Conservation (phyloP, 2,329 filamentous ascomycete genomes). For the Catunica adiposa region DNA sequence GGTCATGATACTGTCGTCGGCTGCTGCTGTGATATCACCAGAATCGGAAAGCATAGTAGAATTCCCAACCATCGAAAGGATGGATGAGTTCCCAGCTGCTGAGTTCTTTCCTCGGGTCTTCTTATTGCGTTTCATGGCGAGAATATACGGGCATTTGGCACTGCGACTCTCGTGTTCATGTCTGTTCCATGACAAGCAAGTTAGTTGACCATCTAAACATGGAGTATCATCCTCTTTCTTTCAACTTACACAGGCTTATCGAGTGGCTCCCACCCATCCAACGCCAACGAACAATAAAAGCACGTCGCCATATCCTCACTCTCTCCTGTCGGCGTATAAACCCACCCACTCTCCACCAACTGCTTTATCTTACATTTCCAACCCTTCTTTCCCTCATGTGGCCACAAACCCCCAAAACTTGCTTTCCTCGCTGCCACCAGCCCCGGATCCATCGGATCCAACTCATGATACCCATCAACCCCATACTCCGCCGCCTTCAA, state of each 20-base stretch:
- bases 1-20: conserved; percentile 44
- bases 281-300: conserved; percentile 71
- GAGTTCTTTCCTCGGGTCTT: conserved; percentile 35
- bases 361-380: conserved; percentile 85
- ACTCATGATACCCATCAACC: conserved; percentile 43
- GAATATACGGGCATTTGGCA: conserved; percentile 69
- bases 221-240: background rate
- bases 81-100: conserved; percentile 47
- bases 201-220: background rate
- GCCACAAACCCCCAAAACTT: conserved; percentile 77
- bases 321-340: conserved; percentile 69
- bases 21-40: conserved; percentile 25
- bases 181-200: conserved; percentile 31
- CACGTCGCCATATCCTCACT: conserved; percentile 84
- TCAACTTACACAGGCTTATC: conserved; percentile 67
- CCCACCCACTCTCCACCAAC: conserved; percentile 88
- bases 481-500: conserved; percentile 46
- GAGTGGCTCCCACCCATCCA: conserved; percentile 87
- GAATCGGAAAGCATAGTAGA: conserved; percentile 34
- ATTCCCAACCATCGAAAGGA: conserved; percentile 43
- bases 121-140: conserved; percentile 45
- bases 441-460: conserved; percentile 55
- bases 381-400: conserved; percentile 70
- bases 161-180: conserved; percentile 74
- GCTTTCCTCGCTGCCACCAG: conserved; percentile 64